Evolutionary conservation across 1,284 basidiomycete species (phyloP).

Genomic region (Melanopsichium pennsylvanicum): DNA sequence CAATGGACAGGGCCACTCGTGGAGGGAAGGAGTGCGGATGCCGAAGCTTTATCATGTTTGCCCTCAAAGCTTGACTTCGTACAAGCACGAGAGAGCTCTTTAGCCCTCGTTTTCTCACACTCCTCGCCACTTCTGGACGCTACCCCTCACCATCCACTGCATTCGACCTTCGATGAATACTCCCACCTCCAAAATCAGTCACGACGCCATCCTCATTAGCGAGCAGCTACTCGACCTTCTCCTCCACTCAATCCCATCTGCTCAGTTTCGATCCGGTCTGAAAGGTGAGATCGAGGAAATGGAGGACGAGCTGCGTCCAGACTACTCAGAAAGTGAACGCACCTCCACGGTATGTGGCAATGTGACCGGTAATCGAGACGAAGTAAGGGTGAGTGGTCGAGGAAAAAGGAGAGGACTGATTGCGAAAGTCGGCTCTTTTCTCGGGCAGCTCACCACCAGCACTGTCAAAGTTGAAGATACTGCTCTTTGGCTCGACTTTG

Average conservation of each 20-base stretch:
- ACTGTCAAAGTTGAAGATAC: slow-evolving; percentile 2
- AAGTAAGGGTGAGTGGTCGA: neutral
- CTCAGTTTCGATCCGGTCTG: slow-evolving; percentile 4
- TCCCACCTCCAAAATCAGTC: neutral
- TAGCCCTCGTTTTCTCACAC: too few relatives aligned
- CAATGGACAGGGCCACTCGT: too few relatives aligned
- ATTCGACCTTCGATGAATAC: neutral
- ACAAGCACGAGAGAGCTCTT: too few relatives aligned
- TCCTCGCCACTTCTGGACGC: too few relatives aligned
- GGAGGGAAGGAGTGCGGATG: too few relatives aligned
- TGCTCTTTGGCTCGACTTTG: too few relatives aligned
- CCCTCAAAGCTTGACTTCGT: too few relatives aligned
- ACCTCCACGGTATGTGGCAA: too few relatives aligned
- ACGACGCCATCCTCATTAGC: neutral
- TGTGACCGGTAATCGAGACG: too few relatives aligned
- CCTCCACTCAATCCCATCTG: slow-evolving; percentile 13
- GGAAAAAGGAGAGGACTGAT: neutral
- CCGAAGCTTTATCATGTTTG: too few relatives aligned
- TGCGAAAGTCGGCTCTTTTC: neutral
- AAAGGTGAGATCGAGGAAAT: neutral
- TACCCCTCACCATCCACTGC: too few relatives aligned
- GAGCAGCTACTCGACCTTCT: slow-evolving; percentile 8
- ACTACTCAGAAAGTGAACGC: too few relatives aligned
- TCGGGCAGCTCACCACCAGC: neutral
- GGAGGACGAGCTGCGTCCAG: slow-evolving; percentile 11